Conservation (phyloP, 2,329 filamentous ascomycete species). For the Pseudogymnoascus sp. region DNA sequence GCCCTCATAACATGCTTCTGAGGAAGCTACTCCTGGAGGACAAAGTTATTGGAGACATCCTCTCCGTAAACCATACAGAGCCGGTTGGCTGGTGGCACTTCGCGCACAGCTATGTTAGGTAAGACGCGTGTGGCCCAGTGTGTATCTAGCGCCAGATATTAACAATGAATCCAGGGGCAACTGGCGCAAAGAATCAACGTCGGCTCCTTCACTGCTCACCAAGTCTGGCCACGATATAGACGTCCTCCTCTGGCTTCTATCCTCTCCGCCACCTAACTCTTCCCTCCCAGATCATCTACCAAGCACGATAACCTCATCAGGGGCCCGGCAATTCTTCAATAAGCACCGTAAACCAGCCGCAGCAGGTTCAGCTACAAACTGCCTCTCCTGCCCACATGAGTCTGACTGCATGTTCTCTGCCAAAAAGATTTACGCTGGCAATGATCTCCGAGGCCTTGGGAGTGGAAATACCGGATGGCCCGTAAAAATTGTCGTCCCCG, state of each 20-base stretch:
- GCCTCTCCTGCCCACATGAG: constrained; percentile 70
- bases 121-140: constrained; percentile 15
- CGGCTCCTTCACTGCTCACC: constrained; percentile 77
- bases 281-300: constrained; percentile 60
- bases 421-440: constrained; percentile 70
- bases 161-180: constrained; percentile 56
- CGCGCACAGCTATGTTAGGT: constrained; percentile 76
- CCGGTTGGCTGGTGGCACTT: constrained; percentile 97
- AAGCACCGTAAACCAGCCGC: constrained; percentile 64
- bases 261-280: constrained; percentile 43
- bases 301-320: constrained; percentile 64
- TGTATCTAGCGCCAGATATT: background rate
- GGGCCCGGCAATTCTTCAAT: constrained; percentile 71
- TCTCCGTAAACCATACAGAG: constrained; percentile 85
- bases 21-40: constrained; percentile 70
- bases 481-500: constrained; percentile 78
- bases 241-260: constrained; percentile 83
- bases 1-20: constrained; percentile 81
- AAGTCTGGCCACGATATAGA: constrained; percentile 98
- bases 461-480: constrained; percentile 71
- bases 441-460: constrained; percentile 50
- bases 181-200: constrained; percentile 74
- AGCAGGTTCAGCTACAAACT: constrained; percentile 78
- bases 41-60: constrained; percentile 70
- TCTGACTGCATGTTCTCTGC: constrained; percentile 76